Percentiles rank a stretch among this genome's conserved stretches.
These are phyloP conservation scores for Mucor lusitanicus DNA, from an alignment of 371 early-diverging fungal species.

Conservation along the genomic window DNA sequence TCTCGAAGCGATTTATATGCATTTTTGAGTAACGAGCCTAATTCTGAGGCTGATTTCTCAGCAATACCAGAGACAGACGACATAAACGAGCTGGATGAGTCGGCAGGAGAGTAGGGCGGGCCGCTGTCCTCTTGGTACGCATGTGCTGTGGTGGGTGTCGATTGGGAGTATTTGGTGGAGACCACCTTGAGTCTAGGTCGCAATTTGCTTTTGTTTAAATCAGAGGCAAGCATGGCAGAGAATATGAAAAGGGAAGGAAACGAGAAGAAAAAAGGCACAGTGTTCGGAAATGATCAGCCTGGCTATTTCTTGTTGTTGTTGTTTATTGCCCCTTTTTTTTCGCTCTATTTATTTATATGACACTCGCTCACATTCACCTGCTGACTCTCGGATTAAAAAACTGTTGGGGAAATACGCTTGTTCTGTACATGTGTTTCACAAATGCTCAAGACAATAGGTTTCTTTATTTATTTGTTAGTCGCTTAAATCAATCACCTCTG, in stretches of 20 bases:
- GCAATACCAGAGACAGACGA: slow-evolving; percentile 47
- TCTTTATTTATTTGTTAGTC: neutral
- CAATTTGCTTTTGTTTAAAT: slow-evolving; percentile 9
- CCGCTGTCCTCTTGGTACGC: slow-evolving; percentile 9
- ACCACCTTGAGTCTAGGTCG: slow-evolving; percentile 10
- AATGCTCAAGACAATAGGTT: neutral
- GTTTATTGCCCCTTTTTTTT: neutral
- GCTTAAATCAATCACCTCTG: neutral
- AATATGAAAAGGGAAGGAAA: neutral
- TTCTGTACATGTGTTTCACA: neutral
- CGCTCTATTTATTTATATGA: neutral
- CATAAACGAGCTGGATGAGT: slow-evolving; percentile 27
- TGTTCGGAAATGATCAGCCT: neutral
- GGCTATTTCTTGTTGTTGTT: neutral
- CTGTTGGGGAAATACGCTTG: slow-evolving; percentile 3
- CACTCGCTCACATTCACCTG: slow-evolving; percentile 5
- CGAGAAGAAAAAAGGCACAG: neutral
- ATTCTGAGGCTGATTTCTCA: slow-evolving; percentile 43
- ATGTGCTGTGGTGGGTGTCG: slow-evolving; percentile 19
- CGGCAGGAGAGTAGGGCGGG: slow-evolving; percentile 34
- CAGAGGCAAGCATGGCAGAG: slow-evolving; percentile 21
- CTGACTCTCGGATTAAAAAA: slow-evolving; percentile 13
- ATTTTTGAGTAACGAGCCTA: slow-evolving; percentile 36
- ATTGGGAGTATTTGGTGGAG: slow-evolving; percentile 17
- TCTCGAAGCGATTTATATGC: slow-evolving; percentile 39